Conservation (phyloP, 306 rosid species). For the Vigna reflexopilosa region DNA sequence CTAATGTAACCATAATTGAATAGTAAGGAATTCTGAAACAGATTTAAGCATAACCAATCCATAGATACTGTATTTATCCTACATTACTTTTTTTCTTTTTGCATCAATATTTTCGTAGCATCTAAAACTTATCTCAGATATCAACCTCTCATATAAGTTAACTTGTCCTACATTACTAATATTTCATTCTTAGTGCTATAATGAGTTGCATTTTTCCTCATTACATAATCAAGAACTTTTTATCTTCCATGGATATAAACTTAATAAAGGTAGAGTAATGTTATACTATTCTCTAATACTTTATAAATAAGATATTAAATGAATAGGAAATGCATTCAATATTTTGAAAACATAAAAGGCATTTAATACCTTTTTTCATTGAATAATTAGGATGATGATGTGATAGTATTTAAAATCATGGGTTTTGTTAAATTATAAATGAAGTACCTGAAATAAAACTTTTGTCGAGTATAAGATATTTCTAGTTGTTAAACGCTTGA, state of each 20-base stretch:
- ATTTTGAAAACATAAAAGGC: not conserved
- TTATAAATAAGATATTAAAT: not conserved
- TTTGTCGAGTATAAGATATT: no score
- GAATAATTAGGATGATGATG: not conserved
- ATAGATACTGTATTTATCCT: no score
- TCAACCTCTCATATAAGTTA: no score
- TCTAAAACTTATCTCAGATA: no score
- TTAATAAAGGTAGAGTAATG: not conserved
- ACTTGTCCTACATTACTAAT: no score
- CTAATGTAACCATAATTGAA: no score
- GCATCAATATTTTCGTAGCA: no score
- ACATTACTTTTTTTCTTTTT: no score
- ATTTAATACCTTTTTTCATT: not conserved
- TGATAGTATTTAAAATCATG: not conserved
- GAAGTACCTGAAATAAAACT: no score
- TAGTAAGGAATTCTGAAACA: no score
- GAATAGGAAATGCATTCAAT: not conserved
- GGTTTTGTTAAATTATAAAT: not conserved
- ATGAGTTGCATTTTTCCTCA: not conserved
- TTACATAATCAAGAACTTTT: not conserved
- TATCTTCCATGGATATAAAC: slow-evolving; percentile 34
- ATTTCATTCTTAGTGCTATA: not conserved
- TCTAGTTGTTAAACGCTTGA: no score
- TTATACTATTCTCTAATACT: not conserved
- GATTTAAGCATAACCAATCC: no score